Conservation (phyloP, 2,329 filamentous ascomycete species). For the Trichoderma atrobrunneum region DNA sequence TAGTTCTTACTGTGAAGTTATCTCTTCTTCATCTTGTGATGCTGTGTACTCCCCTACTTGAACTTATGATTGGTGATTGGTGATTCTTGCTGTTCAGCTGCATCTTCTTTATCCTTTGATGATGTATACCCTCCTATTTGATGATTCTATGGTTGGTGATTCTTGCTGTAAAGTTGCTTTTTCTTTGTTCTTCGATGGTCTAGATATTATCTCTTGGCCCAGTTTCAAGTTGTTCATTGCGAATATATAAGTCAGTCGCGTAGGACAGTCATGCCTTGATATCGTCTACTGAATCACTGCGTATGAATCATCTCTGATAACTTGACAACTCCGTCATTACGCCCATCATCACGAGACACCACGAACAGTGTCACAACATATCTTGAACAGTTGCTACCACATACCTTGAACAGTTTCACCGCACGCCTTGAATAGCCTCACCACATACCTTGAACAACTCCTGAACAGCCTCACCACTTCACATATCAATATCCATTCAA, state of each 20-base stretch:
- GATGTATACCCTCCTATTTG: too few species aligned
- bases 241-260: neutral
- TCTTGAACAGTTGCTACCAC: neutral
- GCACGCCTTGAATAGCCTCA: too few species aligned
- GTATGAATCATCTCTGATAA: neutral
- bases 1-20: neutral
- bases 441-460: too few species aligned
- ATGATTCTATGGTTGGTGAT: too few species aligned
- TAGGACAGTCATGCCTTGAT: neutral
- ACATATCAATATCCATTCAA: neutral
- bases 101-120: neutral
- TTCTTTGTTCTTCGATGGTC: neutral
- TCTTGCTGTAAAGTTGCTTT: too few species aligned
- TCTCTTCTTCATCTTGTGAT: neutral
- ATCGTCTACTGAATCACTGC: neutral
- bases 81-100: neutral
- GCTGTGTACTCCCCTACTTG: neutral
- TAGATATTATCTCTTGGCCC: neutral
- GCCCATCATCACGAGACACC: neutral
- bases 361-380: neutral
- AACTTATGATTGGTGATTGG: neutral
- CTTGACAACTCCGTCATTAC: neutral
- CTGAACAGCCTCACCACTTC: neutral
- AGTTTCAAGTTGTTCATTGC: neutral
- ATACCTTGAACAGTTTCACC: too few species aligned